phyloP scores from a whole-genome alignment of 2,329 filamentous ascomycete genomes.

The Clathrospora elynae region DNA sequence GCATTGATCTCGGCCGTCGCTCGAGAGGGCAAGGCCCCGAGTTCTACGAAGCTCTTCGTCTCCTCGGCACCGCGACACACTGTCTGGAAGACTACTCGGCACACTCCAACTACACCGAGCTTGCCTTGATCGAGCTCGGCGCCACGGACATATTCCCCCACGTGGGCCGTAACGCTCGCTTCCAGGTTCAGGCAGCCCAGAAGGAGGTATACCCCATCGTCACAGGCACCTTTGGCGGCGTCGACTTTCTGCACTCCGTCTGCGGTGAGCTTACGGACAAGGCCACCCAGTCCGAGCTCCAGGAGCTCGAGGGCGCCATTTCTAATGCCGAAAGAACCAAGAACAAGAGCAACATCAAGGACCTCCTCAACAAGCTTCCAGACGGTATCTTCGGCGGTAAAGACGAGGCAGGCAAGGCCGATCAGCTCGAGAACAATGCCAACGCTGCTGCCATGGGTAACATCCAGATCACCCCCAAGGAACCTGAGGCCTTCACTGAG shows the following conservation, averaged over 20 bases:
- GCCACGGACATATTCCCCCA: conserved; percentile 84
- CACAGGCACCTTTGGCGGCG: conserved; percentile 92
- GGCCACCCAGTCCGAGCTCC: conserved; percentile 85
- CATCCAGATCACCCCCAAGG: conserved; percentile 72
- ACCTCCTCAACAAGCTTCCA: conserved; percentile 81
- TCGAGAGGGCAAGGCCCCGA: conserved; percentile 77
- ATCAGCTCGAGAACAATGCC: conserved; percentile 79
- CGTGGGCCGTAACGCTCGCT: conserved; percentile 74
- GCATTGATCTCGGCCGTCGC: conserved; percentile 77
- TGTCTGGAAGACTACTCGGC: conserved; percentile 89
- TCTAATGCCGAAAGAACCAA: conserved; percentile 64
- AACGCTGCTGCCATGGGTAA: conserved; percentile 76
- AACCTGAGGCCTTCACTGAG: conserved; percentile 82
- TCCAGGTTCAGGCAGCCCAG: conserved; percentile 70
- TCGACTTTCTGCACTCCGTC: conserved; percentile 91
- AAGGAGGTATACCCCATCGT: conserved; percentile 76
- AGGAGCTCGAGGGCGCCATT: conserved; percentile 85
- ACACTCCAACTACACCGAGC: conserved; percentile 90
- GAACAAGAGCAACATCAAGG: conserved; percentile 76
- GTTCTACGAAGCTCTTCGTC: conserved; percentile 81
- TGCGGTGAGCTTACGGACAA: conserved; percentile 82
- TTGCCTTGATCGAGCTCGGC: conserved; percentile 85
- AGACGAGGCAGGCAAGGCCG: conserved; percentile 74
- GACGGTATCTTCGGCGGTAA: conserved; percentile 77
- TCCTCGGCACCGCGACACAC: conserved; percentile 86